Conservation (phyloP, 176 grass and related monocot genomes). For the Otatea glauca region DNA sequence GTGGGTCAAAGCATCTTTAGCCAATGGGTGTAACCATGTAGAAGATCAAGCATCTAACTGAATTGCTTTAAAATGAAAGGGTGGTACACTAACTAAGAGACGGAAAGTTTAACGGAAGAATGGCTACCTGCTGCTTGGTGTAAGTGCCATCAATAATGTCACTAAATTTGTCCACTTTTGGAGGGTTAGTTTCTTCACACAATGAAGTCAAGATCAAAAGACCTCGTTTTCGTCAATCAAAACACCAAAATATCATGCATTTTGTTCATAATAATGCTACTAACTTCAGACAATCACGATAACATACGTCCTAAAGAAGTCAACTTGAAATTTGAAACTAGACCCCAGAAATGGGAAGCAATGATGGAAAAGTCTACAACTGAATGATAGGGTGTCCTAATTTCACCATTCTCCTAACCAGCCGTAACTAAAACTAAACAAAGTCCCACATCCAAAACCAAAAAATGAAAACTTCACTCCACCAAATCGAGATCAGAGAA, state of each 20-base stretch:
- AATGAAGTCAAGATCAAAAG: too few relatives aligned
- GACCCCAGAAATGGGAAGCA: neutral
- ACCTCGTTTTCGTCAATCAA: too few relatives aligned
- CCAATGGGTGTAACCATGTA: neutral
- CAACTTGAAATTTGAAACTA: neutral
- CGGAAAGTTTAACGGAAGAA: neutral
- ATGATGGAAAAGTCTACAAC: neutral
- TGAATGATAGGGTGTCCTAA: neutral
- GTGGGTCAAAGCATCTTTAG: neutral
- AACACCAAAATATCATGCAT: neutral
- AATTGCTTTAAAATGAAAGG: too few relatives aligned
- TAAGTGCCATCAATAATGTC: conserved; percentile 50
- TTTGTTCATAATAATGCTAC: neutral
- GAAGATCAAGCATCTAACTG: conserved; percentile 1
- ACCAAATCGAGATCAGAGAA: neutral
- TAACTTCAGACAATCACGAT: conserved; percentile 24
- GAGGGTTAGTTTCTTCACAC: conserved; percentile 57
- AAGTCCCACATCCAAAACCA: neutral
- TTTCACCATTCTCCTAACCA: neutral
- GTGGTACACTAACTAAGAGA: too few relatives aligned
- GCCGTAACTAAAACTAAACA: conserved; percentile 34
- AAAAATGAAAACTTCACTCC: neutral
- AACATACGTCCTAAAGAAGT: neutral
- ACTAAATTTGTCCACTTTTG: conserved; percentile 36
- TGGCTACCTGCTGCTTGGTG: conserved; percentile 55